phyloP scores from a whole-genome alignment of 768 basidiomycete genomes.

The Holtermannia corniformis region DNA sequence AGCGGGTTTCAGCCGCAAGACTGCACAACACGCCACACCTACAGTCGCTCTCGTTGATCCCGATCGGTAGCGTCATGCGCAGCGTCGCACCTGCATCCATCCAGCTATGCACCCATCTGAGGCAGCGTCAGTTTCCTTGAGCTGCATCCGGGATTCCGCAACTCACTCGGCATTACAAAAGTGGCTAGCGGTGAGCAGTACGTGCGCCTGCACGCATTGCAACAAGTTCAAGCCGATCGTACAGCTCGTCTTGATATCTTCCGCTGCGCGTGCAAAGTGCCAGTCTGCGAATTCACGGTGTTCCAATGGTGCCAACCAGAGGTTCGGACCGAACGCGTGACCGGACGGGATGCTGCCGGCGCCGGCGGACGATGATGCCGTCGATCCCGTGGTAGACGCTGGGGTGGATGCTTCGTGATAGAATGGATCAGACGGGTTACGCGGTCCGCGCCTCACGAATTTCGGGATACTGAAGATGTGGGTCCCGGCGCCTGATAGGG shows the following conservation, averaged over 20 bases:
- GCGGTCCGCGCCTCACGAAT: too few species aligned
- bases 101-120: neutral
- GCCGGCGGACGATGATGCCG: neutral
- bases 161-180: neutral
- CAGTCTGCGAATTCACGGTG: neutral
- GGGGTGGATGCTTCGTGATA: slow-evolving; percentile 23
- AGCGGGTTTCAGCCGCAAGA: neutral
- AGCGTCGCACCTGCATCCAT: neutral
- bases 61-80: slow-evolving; percentile 7
- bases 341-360: neutral
- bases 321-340: neutral
- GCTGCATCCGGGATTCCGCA: neutral
- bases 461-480: slow-evolving; percentile 24
- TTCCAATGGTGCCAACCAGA: neutral
- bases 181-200: neutral
- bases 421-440: slow-evolving; percentile 1
- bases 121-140: neutral
- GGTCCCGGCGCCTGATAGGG: slow-evolving; percentile 13
- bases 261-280: neutral
- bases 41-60: slow-evolving; percentile 24
- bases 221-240: neutral
- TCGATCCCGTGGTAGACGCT: neutral
- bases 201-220: neutral
- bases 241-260: neutral
- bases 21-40: slow-evolving; percentile 1